Conservation (phyloP, 2,329 filamentous ascomycete genomes). For the Aspergillus thermomutatus region DNA sequence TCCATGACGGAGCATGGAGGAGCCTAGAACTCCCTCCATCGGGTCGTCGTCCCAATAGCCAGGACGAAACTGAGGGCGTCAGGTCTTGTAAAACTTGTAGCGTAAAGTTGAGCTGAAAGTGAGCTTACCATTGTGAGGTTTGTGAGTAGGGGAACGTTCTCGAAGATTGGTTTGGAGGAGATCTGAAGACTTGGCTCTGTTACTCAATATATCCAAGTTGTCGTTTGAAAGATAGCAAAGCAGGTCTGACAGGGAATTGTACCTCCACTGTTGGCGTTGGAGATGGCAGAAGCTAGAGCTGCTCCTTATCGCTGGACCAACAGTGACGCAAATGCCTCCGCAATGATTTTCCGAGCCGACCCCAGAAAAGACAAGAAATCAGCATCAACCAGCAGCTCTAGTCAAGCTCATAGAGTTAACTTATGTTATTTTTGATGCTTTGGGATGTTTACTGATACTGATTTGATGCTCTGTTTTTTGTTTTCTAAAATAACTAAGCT, state of each 20-base stretch:
- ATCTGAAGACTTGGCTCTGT: not conserved
- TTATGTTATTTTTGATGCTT: not conserved
- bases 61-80: slow-evolving; percentile 39
- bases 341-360: slow-evolving; percentile 41
- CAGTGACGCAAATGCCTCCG: slow-evolving; percentile 38
- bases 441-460: not conserved
- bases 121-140: slow-evolving; percentile 24
- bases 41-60: slow-evolving; percentile 53
- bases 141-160: not conserved
- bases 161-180: not conserved
- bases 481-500: not conserved
- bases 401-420: not conserved
- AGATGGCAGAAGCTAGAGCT: not conserved
- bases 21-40: slow-evolving; percentile 52
- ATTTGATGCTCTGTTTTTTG: not conserved
- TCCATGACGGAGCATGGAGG: slow-evolving; percentile 50
- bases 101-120: not conserved
- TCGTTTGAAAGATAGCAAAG: not conserved
- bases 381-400: not conserved
- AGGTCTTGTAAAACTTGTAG: slow-evolving; percentile 6
- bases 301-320: slow-evolving; percentile 15
- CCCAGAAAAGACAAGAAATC: slow-evolving; percentile 20
- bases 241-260: not conserved
- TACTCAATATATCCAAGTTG: not conserved
- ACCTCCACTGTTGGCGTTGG: not conserved